Base-by-base conservation (phyloP, 495 filamentous ascomycete species). In the Trichoderma reesei region DNA sequence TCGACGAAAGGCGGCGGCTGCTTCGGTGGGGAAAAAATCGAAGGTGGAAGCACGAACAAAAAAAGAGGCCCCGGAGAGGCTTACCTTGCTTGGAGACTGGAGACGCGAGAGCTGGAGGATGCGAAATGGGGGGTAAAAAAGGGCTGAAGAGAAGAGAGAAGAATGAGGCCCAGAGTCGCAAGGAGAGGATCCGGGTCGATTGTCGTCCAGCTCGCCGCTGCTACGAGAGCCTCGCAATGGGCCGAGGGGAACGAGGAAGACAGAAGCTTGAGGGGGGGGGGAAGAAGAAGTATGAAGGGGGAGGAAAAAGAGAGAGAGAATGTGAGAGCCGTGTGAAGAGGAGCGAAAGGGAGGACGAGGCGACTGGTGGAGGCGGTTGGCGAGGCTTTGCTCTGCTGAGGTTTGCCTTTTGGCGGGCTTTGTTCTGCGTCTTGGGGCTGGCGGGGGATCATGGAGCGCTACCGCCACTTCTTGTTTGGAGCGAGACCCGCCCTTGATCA, bases 291-390 rank as follows among this genome's bases (percentile, higher is more conserved):
- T 44, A 9, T 14, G 4, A 13, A 16, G n/a, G n/a, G n/a, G n/a
- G n/a, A n/a, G n/a, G n/a, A n/a, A n/a, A 18, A 39, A 16, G 11
- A 38, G 31, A 63, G 39, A 20, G 37, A 31, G 37, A 64, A 11
- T 37, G 62, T 36, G 62, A 51, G 42, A n/a, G n/a, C n/a, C n/a
- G n/a, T n/a, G n/a, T n/a, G n/a, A n/a, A 60, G 56, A 38, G 33
- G 31, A 61, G 59, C 31, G 59, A 61, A 39, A 64, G 62, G 62
- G 31, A 63, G 62, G 62, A 63, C 33, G 46, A 64, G 36, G 34
- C 26, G 41, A 31, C 37, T 41, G 18, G 20, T 63, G 26, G 42
- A 20, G 39, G 59, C 11, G 39, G n/a, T 20, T 62, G 61, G 41
- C 46, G 62, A 64, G 62, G 62, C 62, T 64, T 64, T 59, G 62